phyloP scores from a whole-genome alignment of 257 asterid species.

The Oldenlandia corymbosa region DNA sequence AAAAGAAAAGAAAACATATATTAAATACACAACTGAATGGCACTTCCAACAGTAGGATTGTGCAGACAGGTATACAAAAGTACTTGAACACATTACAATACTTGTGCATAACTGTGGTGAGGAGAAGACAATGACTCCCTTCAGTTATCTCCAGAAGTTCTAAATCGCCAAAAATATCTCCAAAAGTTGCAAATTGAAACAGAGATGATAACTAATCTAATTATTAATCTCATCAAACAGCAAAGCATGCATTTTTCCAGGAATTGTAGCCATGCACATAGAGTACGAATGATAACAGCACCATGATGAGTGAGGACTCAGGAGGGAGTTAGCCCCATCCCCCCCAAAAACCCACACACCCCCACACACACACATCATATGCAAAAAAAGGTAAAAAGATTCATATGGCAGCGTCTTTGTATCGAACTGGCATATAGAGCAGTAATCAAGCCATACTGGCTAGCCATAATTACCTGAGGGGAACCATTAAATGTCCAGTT shows the following conservation, averaged over 20 bases:
- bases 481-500: constrained; percentile 53
- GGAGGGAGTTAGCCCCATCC: neutral
- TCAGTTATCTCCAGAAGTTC: neutral
- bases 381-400: constrained; percentile 1
- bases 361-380: too few species aligned
- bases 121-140: neutral
- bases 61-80: too few species aligned
- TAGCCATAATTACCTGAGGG: constrained; percentile 52
- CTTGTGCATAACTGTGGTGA: too few species aligned
- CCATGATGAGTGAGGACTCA: neutral
- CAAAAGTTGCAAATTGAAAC: too few species aligned
- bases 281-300: neutral
- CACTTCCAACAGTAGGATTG: neutral
- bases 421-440: neutral
- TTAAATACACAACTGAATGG: neutral
- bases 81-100: too few species aligned
- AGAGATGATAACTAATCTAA: too few species aligned
- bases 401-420: neutral
- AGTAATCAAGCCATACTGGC: neutral
- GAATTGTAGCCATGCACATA: neutral
- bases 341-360: too few species aligned
- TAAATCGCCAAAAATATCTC: neutral
- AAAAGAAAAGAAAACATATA: constrained; percentile 2
- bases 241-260: neutral
- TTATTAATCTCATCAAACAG: too few species aligned